A percentile compares a stretch with the other conserved stretches of the same genome.
phyloP scores from a whole-genome alignment of 2,329 filamentous ascomycete genomes.

The Talaromyces funiculosus region DNA sequence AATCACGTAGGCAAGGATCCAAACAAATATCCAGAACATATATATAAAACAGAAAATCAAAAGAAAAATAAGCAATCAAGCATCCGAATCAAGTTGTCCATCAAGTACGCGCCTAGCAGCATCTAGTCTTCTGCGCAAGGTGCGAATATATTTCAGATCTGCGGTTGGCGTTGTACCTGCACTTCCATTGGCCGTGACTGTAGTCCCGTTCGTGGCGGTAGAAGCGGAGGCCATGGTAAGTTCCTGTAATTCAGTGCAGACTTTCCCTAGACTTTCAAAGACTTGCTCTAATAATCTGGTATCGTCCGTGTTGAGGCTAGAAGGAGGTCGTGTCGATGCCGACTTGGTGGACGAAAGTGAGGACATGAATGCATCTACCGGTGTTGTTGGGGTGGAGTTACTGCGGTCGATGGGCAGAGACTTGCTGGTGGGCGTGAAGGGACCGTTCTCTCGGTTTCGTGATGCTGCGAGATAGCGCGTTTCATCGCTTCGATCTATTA shows the following conservation, averaged over 20 bases:
- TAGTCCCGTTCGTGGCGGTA: neutral
- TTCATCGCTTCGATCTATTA: constrained; percentile 3
- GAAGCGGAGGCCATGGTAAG: constrained; percentile 42
- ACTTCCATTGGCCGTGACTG: neutral
- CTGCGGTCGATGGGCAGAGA: constrained; percentile 3
- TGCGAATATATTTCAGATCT: constrained; percentile 51
- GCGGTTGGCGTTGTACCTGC: constrained; percentile 22
- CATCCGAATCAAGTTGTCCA: constrained; percentile 50
- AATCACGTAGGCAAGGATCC: neutral
- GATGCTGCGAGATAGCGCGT: neutral
- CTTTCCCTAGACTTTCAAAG: constrained; percentile 44
- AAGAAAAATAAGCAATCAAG: neutral
- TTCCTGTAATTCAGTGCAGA: constrained; percentile 47
- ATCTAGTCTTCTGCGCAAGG: constrained; percentile 67
- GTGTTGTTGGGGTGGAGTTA: constrained; percentile 12
- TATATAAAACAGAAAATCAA: neutral
- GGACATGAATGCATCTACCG: constrained; percentile 16
- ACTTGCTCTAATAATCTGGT: constrained; percentile 53
- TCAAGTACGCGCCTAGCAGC: constrained; percentile 68
- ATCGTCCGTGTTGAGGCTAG: constrained; percentile 48
- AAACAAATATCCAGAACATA: neutral
- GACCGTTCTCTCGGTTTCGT: neutral
- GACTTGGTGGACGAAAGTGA: constrained; percentile 3
- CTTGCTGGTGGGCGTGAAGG: constrained; percentile 7
- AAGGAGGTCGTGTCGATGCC: constrained; percentile 9